These are phyloP conservation scores for Vitis amurensis DNA, from an alignment of 164 flowering plant genomes.

Conservation along the genomic window DNA sequence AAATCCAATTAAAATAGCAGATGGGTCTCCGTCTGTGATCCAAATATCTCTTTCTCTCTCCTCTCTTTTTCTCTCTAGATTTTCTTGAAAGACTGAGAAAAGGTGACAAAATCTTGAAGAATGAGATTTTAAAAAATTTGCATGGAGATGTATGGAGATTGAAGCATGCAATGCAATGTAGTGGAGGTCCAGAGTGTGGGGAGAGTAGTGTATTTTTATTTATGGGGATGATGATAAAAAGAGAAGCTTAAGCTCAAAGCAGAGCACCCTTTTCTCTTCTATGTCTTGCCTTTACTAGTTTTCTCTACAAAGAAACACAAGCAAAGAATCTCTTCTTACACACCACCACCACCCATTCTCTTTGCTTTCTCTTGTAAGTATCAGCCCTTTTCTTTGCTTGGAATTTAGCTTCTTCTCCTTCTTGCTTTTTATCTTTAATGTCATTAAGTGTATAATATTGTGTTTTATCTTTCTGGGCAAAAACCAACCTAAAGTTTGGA, in stretches of 20 bases:
- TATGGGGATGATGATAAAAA: not conserved
- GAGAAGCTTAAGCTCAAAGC: conserved; percentile 32
- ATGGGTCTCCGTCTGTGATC: conserved; percentile 9
- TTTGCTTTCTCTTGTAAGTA: conserved; percentile 62
- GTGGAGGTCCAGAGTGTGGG: not conserved
- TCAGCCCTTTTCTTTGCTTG: conserved; percentile 56
- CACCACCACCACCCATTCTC: conserved; percentile 20
- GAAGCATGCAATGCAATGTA: not conserved
- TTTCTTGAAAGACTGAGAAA: conserved; percentile 12
- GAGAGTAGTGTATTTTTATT: not conserved
- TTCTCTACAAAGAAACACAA: conserved; percentile 38
- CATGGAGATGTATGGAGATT: conserved; percentile 19
- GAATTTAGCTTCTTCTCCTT: conserved; percentile 21
- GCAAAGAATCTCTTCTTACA: conserved; percentile 65
- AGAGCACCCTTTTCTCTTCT: conserved; percentile 11
- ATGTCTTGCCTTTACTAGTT: conserved; percentile 6
- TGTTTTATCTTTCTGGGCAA: conserved; percentile 20
- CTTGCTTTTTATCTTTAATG: not conserved
- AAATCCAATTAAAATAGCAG: conserved; percentile 8
- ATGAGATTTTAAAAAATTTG: conserved; percentile 9
- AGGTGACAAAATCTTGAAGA: conserved; percentile 8
- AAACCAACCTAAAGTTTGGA: conserved; percentile 50
- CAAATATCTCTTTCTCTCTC: conserved; percentile 13
- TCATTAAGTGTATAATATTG: not conserved
- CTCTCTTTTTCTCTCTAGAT: not conserved